Conservation (phyloP, 768 basidiomycete species). For the Gelatoporia subvermispora region DNA sequence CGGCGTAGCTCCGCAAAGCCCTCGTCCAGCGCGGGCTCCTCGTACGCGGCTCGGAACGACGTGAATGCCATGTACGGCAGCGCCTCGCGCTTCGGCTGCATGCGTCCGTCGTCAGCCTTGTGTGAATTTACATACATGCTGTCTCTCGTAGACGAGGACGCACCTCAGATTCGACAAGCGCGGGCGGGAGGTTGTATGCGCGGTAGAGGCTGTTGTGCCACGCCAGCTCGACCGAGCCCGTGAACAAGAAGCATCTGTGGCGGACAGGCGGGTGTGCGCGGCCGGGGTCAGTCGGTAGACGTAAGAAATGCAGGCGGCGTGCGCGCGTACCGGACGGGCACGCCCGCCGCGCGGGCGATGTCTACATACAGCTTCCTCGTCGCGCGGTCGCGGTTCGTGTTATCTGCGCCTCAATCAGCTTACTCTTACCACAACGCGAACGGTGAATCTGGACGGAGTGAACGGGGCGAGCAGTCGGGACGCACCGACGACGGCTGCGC, state of each 20-base stretch:
- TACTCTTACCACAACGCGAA: neutral
- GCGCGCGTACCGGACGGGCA: constrained; percentile 49
- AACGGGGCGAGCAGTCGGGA: neutral
- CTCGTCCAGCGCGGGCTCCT: constrained; percentile 63
- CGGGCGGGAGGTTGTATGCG: constrained; percentile 54
- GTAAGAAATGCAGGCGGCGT: neutral
- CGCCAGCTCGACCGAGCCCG: constrained; percentile 72
- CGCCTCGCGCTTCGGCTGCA: constrained; percentile 44
- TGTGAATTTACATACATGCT: constrained; percentile 2
- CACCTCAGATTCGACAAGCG: constrained; percentile 39
- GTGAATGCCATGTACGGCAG: constrained; percentile 59
- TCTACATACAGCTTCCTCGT: constrained; percentile 73
- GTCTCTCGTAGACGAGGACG: constrained; percentile 9
- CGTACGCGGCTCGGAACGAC: constrained; percentile 53
- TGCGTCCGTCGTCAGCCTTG: neutral
- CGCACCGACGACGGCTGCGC: constrained; percentile 76
- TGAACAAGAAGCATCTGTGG: constrained; percentile 68
- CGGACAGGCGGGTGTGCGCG: no score
- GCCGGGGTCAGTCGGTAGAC: no score
- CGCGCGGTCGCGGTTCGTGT: constrained; percentile 76
- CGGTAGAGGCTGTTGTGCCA: constrained; percentile 95
- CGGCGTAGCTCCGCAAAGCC: constrained; percentile 74
- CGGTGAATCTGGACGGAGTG: neutral
- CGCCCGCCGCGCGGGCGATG: constrained; percentile 49
- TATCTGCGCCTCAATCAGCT: constrained; percentile 64